A percentile compares a stretch with the other conserved stretches of the same genome.
phyloP scores from a whole-genome alignment of 2,329 filamentous ascomycete species.

The Venturia oleaginea region DNA sequence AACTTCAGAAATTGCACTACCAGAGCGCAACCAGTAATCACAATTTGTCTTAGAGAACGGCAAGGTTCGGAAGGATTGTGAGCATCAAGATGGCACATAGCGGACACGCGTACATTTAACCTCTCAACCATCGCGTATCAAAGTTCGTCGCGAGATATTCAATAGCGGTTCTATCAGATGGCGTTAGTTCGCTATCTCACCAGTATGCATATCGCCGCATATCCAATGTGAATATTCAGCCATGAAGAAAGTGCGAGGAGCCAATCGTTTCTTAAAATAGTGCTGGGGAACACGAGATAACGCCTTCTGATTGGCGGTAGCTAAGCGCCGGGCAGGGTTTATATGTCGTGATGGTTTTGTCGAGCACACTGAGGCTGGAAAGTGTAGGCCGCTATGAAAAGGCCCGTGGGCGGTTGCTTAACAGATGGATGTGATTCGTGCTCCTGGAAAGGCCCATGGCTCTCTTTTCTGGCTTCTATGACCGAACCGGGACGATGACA shows the following conservation, averaged over 20 bases:
- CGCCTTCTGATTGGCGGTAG: neutral
- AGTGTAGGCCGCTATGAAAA: neutral
- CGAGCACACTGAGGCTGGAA: neutral
- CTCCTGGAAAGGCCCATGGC: neutral
- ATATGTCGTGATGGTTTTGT: neutral
- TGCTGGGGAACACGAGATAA: neutral
- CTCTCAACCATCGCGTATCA: neutral
- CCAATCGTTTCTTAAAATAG: neutral
- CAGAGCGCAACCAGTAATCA: conserved; percentile 10
- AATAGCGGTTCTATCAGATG: conserved; percentile 7
- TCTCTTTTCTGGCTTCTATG: neutral
- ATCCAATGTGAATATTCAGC: conserved; percentile 1
- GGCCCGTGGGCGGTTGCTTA: conserved; percentile 1
- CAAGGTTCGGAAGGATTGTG: neutral
- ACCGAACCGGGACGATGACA: neutral
- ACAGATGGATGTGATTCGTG: conserved; percentile 1
- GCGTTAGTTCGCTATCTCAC: neutral
- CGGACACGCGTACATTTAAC: neutral
- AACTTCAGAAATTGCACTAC: neutral
- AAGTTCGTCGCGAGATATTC: neutral
- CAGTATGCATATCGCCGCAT: neutral
- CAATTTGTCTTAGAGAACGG: neutral
- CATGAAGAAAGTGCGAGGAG: neutral
- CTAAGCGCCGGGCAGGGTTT: neutral
- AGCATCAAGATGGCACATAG: neutral